Base-by-base conservation (phyloP, 495 filamentous ascomycete genomes). In the Cenococcum geophilum region DNA sequence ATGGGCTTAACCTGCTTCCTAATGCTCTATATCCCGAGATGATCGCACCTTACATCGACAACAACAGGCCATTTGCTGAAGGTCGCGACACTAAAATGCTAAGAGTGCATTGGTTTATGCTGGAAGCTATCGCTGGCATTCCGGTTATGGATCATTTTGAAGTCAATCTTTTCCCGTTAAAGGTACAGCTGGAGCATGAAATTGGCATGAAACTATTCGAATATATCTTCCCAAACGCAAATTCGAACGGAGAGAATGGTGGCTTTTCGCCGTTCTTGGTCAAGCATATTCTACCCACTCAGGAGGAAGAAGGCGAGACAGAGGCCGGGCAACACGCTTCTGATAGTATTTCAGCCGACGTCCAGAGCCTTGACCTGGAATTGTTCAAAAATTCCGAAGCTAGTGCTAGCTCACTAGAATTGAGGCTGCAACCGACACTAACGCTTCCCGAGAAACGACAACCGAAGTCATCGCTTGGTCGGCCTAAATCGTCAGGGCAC, bases 101-200 rank as follows among this genome's bases (percentile, higher is more conserved):
- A 48, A 83, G 87, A 36, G 87, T 99, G 35, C 91, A 91, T 65
- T 99, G 93, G 90, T 86, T 95, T 70, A 96, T 96, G 89, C 80
- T 97, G 6, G 93, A 99, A 71, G 93, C 92, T 37, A 96, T 99
- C 70, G 93, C 92, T 45, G 93, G 93, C 36, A 97, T 99, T 66
- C 91, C 93, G 0, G 92, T 99, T 49, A 86, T 97, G 78, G 92
- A 97, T 64, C 88, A 95, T 69, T 99, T 99, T 65, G 93, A 99
- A 72, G 88, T 99, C 54, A 88, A 91, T 62, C 76, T 97, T 10
- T 91, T 93, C 71, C 93, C 93, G 1, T 81, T 99, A 66, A 95
- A 89, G 70, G 83, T 99, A 32, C 95, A 99, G 71, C 79, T 99
- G 23, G 93, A 99, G 74, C 85, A 83, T 21, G 92, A 97, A 67